phyloP scores from a whole-genome alignment of 345 rosid species.

The Salix arbutifolia region DNA sequence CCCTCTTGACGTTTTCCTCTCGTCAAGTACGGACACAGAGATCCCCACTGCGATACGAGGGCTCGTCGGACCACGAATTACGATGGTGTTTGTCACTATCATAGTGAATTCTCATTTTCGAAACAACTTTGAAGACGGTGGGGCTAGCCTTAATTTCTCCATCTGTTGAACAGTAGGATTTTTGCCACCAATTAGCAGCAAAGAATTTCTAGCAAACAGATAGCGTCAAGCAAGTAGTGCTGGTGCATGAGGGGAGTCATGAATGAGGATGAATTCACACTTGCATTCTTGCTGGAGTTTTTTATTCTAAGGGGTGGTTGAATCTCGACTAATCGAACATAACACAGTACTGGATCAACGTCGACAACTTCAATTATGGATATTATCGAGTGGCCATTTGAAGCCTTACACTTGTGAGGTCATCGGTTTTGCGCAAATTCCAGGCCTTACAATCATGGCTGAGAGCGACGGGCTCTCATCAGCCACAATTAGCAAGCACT shows the following conservation, averaged over 20 bases:
- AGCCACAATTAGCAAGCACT: background rate
- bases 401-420: slow-evolving; percentile 22
- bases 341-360: background rate
- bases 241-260: background rate
- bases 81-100: slow-evolving; percentile 12
- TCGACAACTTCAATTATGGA: slow-evolving; percentile 11
- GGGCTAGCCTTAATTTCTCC: background rate
- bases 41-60: slow-evolving; percentile 6
- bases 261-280: slow-evolving; percentile 1
- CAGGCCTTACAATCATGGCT: background rate
- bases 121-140: slow-evolving; percentile 13
- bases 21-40: slow-evolving; percentile 12
- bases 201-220: slow-evolving; percentile 22
- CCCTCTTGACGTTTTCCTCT: slow-evolving; percentile 24
- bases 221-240: slow-evolving; percentile 22
- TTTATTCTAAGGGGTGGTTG: slow-evolving; percentile 8
- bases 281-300: slow-evolving; percentile 8
- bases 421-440: slow-evolving; percentile 1
- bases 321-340: background rate
- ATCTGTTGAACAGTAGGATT: slow-evolving; percentile 6
- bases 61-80: slow-evolving; percentile 15
- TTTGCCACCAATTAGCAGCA: slow-evolving; percentile 8
- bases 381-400: background rate
- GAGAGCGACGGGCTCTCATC: background rate
- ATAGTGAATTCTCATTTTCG: background rate